Evolutionary conservation across 345 rosid genomes (phyloP), one percentile per base, ranked within the genome.

Genomic region (Euclidium syriacum): DNA sequence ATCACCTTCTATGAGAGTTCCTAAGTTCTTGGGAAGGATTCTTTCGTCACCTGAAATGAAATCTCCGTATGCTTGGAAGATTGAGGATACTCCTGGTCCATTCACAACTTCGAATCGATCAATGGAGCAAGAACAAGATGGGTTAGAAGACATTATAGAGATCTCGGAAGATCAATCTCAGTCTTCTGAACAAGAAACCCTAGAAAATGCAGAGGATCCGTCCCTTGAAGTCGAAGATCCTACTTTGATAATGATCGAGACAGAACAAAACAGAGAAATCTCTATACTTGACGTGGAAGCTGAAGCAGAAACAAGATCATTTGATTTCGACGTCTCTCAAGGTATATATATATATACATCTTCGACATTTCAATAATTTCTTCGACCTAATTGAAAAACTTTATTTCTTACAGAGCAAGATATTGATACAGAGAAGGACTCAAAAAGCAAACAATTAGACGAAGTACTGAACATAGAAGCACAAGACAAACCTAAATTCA

Each of bases 41-140:
- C 65, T 70, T 44, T 90, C 95, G 4, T 83, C 54, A 38, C 95
- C 95, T 38, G 83, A 90, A 30, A 73, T 90, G 36, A 65, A 72
- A 48, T 78, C 71, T 54, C n/a, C n/a, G n/a, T 71, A 58, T 20
- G 30, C 25, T 38, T 52, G 58, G 36, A 30, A 76, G 27, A 76
- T 68, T 19, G 67, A 73, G 3, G 53, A 69, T 17, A 24, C 78
- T 49, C 46, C 16, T 10, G 50, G 58, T 9, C 41, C 36, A 52
- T 46, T 36, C 54, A 16, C 15, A 14, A 75, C 68, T 18, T 44
- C 23, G 22, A 53, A 58, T 51, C 33, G 71, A 56, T 62, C 63
- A 6, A 32, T 59, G 34, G 78, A 74, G 47, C 43, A 54, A 62
- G 70, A 58, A 55, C 30, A 58, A 72, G 56, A 43, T 51, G 49